phyloP scores from a whole-genome alignment of 371 early-diverging fungal genomes.

The Rhizomucor miehei region DNA sequence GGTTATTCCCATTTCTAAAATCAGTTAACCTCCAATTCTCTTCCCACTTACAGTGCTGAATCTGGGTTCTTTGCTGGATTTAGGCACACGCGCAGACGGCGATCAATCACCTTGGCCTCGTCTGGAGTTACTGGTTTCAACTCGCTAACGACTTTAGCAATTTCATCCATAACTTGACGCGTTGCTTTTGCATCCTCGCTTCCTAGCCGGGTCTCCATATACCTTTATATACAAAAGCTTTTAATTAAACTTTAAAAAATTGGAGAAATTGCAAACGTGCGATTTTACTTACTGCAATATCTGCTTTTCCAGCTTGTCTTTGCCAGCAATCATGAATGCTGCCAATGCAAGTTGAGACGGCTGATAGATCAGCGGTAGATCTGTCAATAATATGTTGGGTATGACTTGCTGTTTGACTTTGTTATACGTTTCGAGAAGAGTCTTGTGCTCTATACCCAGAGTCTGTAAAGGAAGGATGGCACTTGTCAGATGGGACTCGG shows the following conservation, averaged over 20 bases:
- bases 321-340: conserved; percentile 68
- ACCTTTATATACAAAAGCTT: conserved; percentile 12
- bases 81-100: conserved; percentile 55
- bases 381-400: conserved; percentile 65
- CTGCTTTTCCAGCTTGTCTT: conserved; percentile 50
- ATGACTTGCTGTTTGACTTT: conserved; percentile 50
- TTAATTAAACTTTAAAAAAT: conserved; percentile 20
- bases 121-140: conserved; percentile 34
- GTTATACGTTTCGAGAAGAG: conserved; percentile 58
- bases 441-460: too few relatives aligned
- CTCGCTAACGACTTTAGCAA: conserved; percentile 37
- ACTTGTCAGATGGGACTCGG: too few relatives aligned
- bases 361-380: conserved; percentile 75
- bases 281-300: conserved; percentile 25
- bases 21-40: too few relatives aligned
- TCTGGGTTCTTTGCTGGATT: conserved; percentile 75
- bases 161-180: conserved; percentile 40
- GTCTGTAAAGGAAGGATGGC: too few relatives aligned
- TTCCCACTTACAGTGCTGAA: conserved; percentile 58
- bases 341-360: conserved; percentile 87
- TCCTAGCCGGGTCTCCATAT: conserved; percentile 37
- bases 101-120: conserved; percentile 60
- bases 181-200: conserved; percentile 28
- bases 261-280: conserved; percentile 4
- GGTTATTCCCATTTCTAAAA: too few relatives aligned